These are phyloP conservation scores for Polyrhizophydium stewartii DNA, from an alignment of 371 early-diverging fungal species.

Conservation along the genomic window DNA sequence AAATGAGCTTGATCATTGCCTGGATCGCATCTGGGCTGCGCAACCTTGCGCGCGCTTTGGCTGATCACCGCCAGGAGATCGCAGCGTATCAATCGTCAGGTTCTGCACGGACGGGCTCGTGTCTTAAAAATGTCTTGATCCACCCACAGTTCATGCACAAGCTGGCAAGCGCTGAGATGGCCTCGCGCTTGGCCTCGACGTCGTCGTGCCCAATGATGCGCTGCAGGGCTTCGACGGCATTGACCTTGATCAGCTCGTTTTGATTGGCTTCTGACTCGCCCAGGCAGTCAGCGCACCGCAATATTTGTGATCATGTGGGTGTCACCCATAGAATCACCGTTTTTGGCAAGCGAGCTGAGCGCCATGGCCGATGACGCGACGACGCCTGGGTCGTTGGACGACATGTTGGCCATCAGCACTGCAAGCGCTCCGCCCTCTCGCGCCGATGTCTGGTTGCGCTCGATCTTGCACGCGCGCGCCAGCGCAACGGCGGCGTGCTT, in stretches of 20 bases:
- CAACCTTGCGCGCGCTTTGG: not conserved
- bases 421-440: conserved; percentile 38
- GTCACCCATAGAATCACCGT: conserved; percentile 18
- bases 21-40: not conserved
- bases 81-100: too few relatives aligned
- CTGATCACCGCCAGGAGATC: too few relatives aligned
- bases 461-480: conserved; percentile 15
- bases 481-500: conserved; percentile 26
- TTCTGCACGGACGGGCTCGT: too few relatives aligned
- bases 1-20: conserved; percentile 19
- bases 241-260: conserved; percentile 37
- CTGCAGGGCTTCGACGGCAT: conserved; percentile 29
- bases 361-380: conserved; percentile 35
- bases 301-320: not conserved
- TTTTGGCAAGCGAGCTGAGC: conserved; percentile 30
- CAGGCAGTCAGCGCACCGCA: not conserved
- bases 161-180: conserved; percentile 31
- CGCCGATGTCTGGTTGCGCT: conserved; percentile 31
- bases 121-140: too few relatives aligned
- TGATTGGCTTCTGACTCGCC: conserved; percentile 32
- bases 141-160: conserved; percentile 30
- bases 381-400: conserved; percentile 19
- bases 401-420: conserved; percentile 20
- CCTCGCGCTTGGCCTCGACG: conserved; percentile 25
- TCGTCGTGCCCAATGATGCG: conserved; percentile 33